phyloP scores from a whole-genome alignment of 805 yeast genomes.

The Wickerhamomyces ciferrii region DNA sequence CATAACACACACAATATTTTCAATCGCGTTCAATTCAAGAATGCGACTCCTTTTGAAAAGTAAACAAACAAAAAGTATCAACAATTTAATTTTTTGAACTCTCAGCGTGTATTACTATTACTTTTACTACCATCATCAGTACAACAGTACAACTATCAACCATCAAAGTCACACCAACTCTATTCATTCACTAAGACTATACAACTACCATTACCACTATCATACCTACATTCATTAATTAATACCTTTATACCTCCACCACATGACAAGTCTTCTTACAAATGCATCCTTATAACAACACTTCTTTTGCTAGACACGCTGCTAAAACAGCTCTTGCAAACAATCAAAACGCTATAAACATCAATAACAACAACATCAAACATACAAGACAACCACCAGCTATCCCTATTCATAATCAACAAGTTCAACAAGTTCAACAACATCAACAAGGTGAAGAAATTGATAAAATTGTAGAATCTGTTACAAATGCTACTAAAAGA shows the following conservation, averaged over 20 bases:
- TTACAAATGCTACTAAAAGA: constrained; percentile 25
- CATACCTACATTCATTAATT: neutral
- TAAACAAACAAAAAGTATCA: neutral
- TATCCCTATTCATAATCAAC: neutral
- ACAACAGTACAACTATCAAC: no score
- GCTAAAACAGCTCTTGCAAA: constrained; percentile 18
- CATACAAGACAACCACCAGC: neutral
- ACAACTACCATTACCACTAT: no score
- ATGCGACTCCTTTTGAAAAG: neutral
- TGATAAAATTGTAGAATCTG: constrained; percentile 23
- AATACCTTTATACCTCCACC: no score
- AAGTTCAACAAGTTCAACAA: neutral
- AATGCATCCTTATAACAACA: constrained; percentile 1
- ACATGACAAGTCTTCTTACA: neutral
- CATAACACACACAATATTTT: no score
- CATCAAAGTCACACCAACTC: no score
- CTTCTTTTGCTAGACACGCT: constrained; percentile 20
- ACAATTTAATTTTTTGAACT: no score
- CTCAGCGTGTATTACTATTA: no score
- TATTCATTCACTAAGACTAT: no score
- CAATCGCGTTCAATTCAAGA: neutral
- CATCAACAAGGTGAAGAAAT: constrained; percentile 12
- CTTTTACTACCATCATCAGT: no score
- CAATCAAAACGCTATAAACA: constrained; percentile 14
- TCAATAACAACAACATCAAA: constrained; percentile 30